Percentiles rank a stretch among this genome's conserved stretches.
Evolutionary conservation across 495 filamentous ascomycete genomes (phyloP).

Genomic region (Recurvomyces mirabilis): DNA sequence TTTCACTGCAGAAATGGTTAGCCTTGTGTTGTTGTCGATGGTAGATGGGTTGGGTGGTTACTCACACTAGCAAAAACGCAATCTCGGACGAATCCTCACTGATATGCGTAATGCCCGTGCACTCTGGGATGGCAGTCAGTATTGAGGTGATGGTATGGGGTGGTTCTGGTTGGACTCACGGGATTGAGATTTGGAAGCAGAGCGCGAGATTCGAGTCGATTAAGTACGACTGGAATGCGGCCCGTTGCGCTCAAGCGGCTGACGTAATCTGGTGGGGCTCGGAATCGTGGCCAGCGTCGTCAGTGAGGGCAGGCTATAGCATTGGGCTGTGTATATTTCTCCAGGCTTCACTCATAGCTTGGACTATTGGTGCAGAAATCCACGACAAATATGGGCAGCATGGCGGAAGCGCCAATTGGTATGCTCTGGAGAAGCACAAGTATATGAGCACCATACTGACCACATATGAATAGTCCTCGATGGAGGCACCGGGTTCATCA

Average conservation of each 20-base stretch:
- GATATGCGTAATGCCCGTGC: constrained; percentile 44
- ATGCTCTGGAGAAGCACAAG: not conserved
- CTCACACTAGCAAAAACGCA: constrained; percentile 42
- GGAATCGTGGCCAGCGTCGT: no score
- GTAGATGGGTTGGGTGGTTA: not conserved
- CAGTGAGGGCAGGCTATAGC: no score
- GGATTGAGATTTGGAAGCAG: not conserved
- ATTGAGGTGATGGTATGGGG: not conserved
- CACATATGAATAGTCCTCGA: constrained; percentile 65
- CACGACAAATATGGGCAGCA: constrained; percentile 15
- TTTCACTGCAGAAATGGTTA: constrained; percentile 25
- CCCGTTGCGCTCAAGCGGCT: no score
- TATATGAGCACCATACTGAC: constrained; percentile 20
- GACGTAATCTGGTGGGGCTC: no score
- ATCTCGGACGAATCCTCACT: constrained; percentile 47
- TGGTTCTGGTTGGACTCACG: no score
- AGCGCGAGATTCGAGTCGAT: not conserved
- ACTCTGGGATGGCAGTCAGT: constrained; percentile 5
- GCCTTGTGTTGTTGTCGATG: not conserved
- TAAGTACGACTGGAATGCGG: no score
- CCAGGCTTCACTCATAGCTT: no score
- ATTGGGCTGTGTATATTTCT: no score
- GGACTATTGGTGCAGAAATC: no score
- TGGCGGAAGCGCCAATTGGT: constrained; percentile 27
- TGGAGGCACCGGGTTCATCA: constrained; percentile 98